phyloP scores from a whole-genome alignment of 352 stramenopile genomes.

The Thalassiosira delicatula region DNA sequence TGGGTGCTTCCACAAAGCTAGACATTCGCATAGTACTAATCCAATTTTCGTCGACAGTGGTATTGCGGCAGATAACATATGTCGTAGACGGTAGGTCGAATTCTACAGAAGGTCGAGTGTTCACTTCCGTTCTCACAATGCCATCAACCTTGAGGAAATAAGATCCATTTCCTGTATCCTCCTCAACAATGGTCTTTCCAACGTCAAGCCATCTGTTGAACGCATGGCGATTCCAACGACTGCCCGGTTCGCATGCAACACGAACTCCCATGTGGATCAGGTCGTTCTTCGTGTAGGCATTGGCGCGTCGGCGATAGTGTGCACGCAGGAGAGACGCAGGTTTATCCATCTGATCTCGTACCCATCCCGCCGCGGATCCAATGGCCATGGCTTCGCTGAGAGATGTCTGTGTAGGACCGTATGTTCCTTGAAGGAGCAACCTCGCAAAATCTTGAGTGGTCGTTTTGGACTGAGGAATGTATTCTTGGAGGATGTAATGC shows the following conservation, averaged over 20 bases:
- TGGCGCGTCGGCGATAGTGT: constrained; percentile 51
- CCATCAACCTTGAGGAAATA: constrained; percentile 55
- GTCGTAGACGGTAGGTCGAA: constrained; percentile 11
- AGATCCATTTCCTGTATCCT: constrained; percentile 16
- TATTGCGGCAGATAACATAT: constrained; percentile 44
- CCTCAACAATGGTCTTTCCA: constrained; percentile 56
- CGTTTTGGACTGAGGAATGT: constrained; percentile 6
- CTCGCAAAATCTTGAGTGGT: constrained; percentile 3
- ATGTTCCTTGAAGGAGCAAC: constrained; percentile 55
- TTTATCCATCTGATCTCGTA: constrained; percentile 51
- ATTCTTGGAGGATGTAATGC: constrained; percentile 29
- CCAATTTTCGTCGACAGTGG: neutral
- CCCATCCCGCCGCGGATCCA: constrained; percentile 39
- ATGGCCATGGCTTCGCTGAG: constrained; percentile 36
- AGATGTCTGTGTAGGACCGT: constrained; percentile 47
- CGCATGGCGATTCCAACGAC: constrained; percentile 52
- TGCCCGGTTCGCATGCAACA: constrained; percentile 49
- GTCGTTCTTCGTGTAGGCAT: constrained; percentile 42
- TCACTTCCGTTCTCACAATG: constrained; percentile 52
- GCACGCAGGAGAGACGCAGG: constrained; percentile 26
- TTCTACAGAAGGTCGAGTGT: constrained; percentile 7
- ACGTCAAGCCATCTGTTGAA: constrained; percentile 58
- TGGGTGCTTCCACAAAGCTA: constrained; percentile 32
- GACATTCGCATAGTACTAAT: constrained; percentile 7
- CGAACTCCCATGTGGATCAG: constrained; percentile 31